Base-by-base conservation (phyloP, 768 basidiomycete species). In the Hypholoma sublateritium region DNA sequence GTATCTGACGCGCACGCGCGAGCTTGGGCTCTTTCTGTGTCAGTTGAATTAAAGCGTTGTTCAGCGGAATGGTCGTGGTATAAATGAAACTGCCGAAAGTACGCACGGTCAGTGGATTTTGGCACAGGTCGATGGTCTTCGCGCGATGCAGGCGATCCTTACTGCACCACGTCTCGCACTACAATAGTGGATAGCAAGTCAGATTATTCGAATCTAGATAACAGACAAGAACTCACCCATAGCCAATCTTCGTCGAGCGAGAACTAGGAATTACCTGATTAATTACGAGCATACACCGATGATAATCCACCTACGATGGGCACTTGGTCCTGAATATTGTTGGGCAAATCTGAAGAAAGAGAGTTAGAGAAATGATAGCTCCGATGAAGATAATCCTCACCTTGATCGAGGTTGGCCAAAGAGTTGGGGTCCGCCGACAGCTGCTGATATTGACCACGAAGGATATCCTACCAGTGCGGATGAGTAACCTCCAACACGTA, bases 161-260 rank as follows among this genome's bases (percentile, higher is more conserved):
- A 78, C 88, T 91, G 65, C 97, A 99, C 97, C 97, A 98, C 0
- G 96, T 98, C 78, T 98, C 96, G 69, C 96, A 98, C 92, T 93
- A 49, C 53, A 37, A 62, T 61, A 64, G 13, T 32, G 42, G 37
- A 44, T 48, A 57, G 11, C 1, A 28, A 17, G 5, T 47, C 17
- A 50, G 19, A 9, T 41, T 32, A 5, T 37, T 49, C 17, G 56
- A 25, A 22, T 25, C 3, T 25, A 8, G n/a, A 3, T 44, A 3
- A 53, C 41, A 5, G 44, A 49, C 49, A 24, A 52, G 14, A n/a
- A 70, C 79, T 52, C 69, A 93, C 91, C 96, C 97, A 99, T 63
- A 98, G 74, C 97, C 97, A 99, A 65, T 94, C 91, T 71, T 94
- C 90, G 57, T 85, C 84, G 14, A 98, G 76, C 0, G 97, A 94